Percentiles rank a stretch among this genome's conserved stretches.
These are phyloP conservation scores for Lecanosticta acicola DNA, from an alignment of 2,329 filamentous ascomycete genomes.

Conservation along the genomic window DNA sequence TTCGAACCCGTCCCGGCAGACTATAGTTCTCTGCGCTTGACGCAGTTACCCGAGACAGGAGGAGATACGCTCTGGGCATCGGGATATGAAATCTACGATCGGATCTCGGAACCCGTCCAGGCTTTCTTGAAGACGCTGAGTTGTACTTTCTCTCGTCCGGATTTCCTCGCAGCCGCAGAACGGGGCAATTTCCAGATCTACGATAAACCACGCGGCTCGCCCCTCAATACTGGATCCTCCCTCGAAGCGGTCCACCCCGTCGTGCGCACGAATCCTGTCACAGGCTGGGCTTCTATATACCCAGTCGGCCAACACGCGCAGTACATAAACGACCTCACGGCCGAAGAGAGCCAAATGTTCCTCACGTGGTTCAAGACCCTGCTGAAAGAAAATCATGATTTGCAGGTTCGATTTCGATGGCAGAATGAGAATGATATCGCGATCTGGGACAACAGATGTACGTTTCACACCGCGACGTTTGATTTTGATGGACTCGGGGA, in stretches of 20 bases:
- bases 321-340: conserved; percentile 49
- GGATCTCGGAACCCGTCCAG: conserved; percentile 52
- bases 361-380: conserved; percentile 25
- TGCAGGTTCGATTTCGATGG: conserved; percentile 48
- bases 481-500: conserved; percentile 54
- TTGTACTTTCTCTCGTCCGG: conserved; percentile 39
- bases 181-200: conserved; percentile 16
- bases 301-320: conserved; percentile 55
- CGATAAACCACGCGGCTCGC: conserved; percentile 19
- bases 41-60: conserved; percentile 52
- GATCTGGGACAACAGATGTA: conserved; percentile 63
- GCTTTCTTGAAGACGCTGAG: conserved; percentile 56
- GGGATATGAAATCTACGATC: conserved; percentile 62
- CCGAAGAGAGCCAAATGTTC: conserved; percentile 20
- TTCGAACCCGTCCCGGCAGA: conserved; percentile 61
- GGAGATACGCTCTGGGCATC: conserved; percentile 60
- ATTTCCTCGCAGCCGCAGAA: conserved; percentile 30
- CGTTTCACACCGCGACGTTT: conserved; percentile 57
- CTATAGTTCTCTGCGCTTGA: conserved; percentile 56
- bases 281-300: conserved; percentile 57
- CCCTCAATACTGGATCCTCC: conserved; percentile 19
- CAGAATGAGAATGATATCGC: conserved; percentile 44
- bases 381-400: conserved; percentile 46
- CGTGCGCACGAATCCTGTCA: conserved; percentile 55
- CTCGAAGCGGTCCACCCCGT: conserved; percentile 41